Base-by-base conservation (phyloP, 345 rosid genomes). In the Lenwebbia sp. region DNA sequence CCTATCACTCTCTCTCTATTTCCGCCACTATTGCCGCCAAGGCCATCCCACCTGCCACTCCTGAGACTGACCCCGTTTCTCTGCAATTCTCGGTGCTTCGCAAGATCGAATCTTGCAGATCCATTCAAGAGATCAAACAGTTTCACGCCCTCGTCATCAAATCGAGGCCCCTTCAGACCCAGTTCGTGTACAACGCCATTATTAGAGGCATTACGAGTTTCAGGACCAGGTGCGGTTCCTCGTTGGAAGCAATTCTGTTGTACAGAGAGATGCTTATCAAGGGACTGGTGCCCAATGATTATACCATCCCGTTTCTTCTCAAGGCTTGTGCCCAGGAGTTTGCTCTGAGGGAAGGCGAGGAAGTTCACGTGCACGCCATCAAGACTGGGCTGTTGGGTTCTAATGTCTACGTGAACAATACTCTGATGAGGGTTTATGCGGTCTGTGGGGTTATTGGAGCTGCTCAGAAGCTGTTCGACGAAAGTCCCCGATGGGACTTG, bases 241-340 rank as follows among this genome's bases (percentile, higher is more conserved):
- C 89, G 26, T 65, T 87, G 6, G 86, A 89, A 83, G 87, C 90
- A 60, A 41, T 90, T 7, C 54, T 85, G 26, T 33, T 92, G 33
- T 92, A 87, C 75, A 62, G 65, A 44, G 90, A 91, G 78, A 90
- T 93, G 91, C 83, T 93, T 4, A 23, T 52, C 10, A 44, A 85
- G 54, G 91, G 91, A 37, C 88, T 92, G 23, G 13, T 78, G 50
- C 92, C 95, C 30, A 87, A 88, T 82, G 85, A 87, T 54, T 90
- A 90, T 84, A 93, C 93, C 4, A 25, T 91, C 4, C 94, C 94
- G 13, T 89, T 86, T 83, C 88, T 92, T 82, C 92, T 93, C 85
- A 91, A 90, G 88, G 90, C 92, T 14, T 90, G 92, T 83, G 84
- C 92, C 3, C 81, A 49, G 12, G 87, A 87, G 13, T 86, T 54